These are phyloP conservation scores for Beauveria asiatica DNA, from an alignment of 2,329 filamentous ascomycete species.

Conservation along the genomic window DNA sequence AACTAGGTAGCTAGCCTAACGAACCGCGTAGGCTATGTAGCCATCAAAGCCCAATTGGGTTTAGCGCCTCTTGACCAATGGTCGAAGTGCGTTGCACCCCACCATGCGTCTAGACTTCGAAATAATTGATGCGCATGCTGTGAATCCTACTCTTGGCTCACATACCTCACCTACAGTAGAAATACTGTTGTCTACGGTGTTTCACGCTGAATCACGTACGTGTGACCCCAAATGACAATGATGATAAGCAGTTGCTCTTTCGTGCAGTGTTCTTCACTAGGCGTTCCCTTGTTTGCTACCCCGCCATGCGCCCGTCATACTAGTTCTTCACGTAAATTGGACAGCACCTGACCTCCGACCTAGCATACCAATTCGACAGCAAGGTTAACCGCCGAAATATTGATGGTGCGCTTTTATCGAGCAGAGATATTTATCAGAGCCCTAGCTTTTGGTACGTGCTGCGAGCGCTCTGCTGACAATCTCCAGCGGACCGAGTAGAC, in stretches of 20 bases:
- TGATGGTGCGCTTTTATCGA: background rate
- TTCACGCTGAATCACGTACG: background rate
- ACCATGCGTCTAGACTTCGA: background rate
- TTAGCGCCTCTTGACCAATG: background rate
- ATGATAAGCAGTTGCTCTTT: background rate
- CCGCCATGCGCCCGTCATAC: conserved; percentile 1
- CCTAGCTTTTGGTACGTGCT: background rate
- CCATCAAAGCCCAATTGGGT: background rate
- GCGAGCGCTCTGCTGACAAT: background rate
- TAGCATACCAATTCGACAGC: background rate
- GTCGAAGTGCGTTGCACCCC: background rate
- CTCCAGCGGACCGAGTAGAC: background rate
- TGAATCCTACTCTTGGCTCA: background rate
- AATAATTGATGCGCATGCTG: background rate
- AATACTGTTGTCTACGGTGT: background rate
- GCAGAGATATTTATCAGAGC: background rate
- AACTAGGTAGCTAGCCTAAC: background rate
- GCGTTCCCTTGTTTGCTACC: background rate
- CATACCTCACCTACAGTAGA: background rate
- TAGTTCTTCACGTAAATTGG: background rate
- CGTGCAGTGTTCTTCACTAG: background rate
- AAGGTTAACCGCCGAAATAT: background rate
- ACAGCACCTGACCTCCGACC: background rate
- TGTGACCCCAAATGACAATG: background rate
- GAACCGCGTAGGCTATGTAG: background rate